Evolutionary conservation across 257 asterid genomes (phyloP).

Genomic region (Gentiana macrophylla): DNA sequence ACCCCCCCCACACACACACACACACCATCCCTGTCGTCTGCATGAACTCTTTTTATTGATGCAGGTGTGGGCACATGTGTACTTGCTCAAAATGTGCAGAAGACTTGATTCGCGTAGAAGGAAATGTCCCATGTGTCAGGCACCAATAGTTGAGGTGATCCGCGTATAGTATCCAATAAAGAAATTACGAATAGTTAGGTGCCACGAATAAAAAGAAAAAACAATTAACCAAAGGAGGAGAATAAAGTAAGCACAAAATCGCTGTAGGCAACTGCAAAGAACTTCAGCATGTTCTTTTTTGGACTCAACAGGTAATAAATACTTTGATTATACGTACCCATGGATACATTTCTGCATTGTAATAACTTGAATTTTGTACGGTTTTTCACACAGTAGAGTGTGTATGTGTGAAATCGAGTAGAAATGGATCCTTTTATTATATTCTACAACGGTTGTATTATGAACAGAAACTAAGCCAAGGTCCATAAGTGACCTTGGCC

Average conservation of each 20-base stretch:
- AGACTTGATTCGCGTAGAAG: constrained; percentile 31
- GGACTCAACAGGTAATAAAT: constrained; percentile 11
- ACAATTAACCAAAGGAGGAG: not conserved
- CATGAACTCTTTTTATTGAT: not conserved
- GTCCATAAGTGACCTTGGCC: no score
- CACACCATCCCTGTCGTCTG: not conserved
- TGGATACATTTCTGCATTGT: no score
- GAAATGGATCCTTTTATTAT: no score
- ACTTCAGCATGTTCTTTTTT: constrained; percentile 6
- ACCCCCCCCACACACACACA: no score
- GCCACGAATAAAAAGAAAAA: constrained; percentile 3
- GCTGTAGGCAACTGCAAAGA: not conserved
- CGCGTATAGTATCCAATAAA: constrained; percentile 56
- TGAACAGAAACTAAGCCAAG: no score
- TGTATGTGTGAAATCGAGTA: no score
- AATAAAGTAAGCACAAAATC: constrained; percentile 4
- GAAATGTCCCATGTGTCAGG: constrained; percentile 88
- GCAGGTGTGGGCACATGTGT: constrained; percentile 97
- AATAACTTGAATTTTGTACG: no score
- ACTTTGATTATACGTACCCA: no score
- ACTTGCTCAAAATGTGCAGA: constrained; percentile 77
- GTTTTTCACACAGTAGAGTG: no score
- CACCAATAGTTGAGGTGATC: constrained; percentile 71
- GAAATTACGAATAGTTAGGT: not conserved
- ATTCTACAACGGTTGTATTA: no score